Base-by-base conservation (phyloP, 176 grass and related monocot genomes). In the Guadua angustifolia region DNA sequence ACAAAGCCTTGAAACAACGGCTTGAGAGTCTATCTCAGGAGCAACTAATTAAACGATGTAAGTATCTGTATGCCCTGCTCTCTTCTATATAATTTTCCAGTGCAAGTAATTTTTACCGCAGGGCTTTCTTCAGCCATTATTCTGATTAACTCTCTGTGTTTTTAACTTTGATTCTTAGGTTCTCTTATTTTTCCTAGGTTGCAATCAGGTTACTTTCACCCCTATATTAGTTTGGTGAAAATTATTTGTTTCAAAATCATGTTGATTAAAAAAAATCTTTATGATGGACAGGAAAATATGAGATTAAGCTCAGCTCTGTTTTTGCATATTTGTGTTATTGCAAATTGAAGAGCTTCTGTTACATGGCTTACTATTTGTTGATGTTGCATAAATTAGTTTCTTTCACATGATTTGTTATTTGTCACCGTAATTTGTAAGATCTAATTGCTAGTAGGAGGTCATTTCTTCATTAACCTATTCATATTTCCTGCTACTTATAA, bases 11-110 rank as follows among this genome's bases (percentile, higher is more conserved):
- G 86, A 98, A 93, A 64, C 92, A 97, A 32, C 74, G 90, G 11
- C 81, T 98, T 33, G 95, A 98, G 80, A 94, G 90, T 82, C 78
- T 98, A 50, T 74, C 93, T 67, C 95, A 98, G 73, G 90, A 98
- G 60, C 92, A 92, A 50, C 85, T 88, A 66, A 93, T 98, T 74
- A 98, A 98, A 90, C 84, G 82, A 29, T 87, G 95, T 98, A 84
- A 91, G 85, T 86, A 66, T 79, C 19, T 57, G 0, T 40, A 53
- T 55, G 47, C 47, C 33, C 9, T 11, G 1, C 18, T 53, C 1
- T 36, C 46, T 71, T 86, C 35, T 44, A 56, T 71, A 71, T 57
- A 50, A 67, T 4, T 61, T 26, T 46, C 32, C 26, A 33, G 47
- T 63, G 81, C 2, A 1, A 75, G 35, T 79, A 56, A 22, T 5